Percentiles rank a stretch among this genome's conserved stretches.
Evolutionary conservation across 2,329 filamentous ascomycete genomes (phyloP).

Genomic region (Graphilbum ipis-grandicollis): DNA sequence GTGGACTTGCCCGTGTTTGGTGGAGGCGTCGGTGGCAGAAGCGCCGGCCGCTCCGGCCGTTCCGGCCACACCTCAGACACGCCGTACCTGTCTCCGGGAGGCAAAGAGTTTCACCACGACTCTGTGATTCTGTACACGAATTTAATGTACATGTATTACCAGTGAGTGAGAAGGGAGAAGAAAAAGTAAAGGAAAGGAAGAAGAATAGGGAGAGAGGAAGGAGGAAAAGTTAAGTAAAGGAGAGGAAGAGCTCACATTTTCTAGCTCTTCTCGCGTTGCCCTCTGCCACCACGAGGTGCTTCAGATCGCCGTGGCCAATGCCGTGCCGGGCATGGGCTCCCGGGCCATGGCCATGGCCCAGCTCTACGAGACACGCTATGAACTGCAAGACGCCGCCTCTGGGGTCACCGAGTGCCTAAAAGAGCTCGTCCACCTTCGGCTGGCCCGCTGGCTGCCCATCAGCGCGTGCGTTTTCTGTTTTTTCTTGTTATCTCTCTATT

Average conservation of each 20-base stretch:
- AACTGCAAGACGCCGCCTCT: conserved; percentile 8
- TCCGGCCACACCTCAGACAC: too few species aligned
- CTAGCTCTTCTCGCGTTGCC: conserved; percentile 7
- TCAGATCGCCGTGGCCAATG: conserved; percentile 22
- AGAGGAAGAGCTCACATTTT: too few species aligned
- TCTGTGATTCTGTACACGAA: conserved; percentile 9
- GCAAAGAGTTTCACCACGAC: conserved; percentile 7
- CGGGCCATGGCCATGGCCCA: not conserved
- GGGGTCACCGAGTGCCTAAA: conserved; percentile 9
- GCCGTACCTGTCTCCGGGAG: not conserved
- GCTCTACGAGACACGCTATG: conserved; percentile 7
- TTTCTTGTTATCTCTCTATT: not conserved
- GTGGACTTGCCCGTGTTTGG: conserved; percentile 4
- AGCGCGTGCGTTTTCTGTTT: conserved; percentile 3
- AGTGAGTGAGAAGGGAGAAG: too few species aligned
- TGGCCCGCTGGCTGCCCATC: conserved; percentile 9
- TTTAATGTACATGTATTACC: conserved; percentile 10
- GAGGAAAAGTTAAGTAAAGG: too few species aligned
- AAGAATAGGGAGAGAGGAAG: too few species aligned
- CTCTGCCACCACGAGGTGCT: conserved; percentile 9
- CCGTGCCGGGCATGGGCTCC: conserved; percentile 9
- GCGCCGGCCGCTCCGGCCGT: too few species aligned
- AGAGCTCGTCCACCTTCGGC: conserved; percentile 9
- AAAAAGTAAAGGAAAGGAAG: too few species aligned
- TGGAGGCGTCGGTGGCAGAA: too few species aligned